Conservation (phyloP, 2,329 filamentous ascomycete genomes). For the Colletotrichum cereale region DNA sequence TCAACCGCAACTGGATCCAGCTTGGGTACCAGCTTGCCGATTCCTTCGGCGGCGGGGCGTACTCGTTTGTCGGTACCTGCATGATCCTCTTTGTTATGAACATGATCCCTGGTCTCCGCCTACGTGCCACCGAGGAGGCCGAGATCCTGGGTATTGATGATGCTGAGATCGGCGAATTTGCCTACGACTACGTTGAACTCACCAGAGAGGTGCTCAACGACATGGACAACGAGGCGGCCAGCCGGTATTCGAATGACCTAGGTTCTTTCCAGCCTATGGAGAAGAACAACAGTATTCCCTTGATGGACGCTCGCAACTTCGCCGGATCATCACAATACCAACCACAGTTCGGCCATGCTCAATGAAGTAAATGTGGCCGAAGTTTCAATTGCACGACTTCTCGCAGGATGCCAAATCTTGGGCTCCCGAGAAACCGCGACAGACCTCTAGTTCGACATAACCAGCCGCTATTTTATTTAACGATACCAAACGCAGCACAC, state of each 20-base stretch:
- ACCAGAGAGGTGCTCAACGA: slow-evolving; percentile 69
- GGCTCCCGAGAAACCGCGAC: not conserved
- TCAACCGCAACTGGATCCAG: slow-evolving; percentile 87
- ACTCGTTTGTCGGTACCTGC: slow-evolving; percentile 83
- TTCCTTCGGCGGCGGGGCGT: slow-evolving; percentile 79
- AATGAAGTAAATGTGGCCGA: slow-evolving; percentile 7
- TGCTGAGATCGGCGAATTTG: slow-evolving; percentile 91
- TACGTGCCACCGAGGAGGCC: slow-evolving; percentile 81
- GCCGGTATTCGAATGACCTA: slow-evolving; percentile 58
- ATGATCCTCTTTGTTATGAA: slow-evolving; percentile 86
- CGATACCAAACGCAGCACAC: slow-evolving; percentile 9
- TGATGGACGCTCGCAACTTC: slow-evolving; percentile 60
- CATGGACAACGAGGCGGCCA: slow-evolving; percentile 58
- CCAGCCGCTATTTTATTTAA: slow-evolving; percentile 6
- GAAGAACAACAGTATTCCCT: slow-evolving; percentile 63
- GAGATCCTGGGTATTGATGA: slow-evolving; percentile 90
- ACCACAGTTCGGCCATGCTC: slow-evolving; percentile 38
- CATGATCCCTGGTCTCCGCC: slow-evolving; percentile 79
- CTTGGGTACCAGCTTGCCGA: slow-evolving; percentile 87
- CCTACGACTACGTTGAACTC: slow-evolving; percentile 94
- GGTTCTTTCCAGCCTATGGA: slow-evolving; percentile 58
- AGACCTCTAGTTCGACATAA: slow-evolving; percentile 9
- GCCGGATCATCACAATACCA: slow-evolving; percentile 50
- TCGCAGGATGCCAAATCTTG: not conserved
- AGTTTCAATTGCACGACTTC: not conserved